Base-by-base conservation (phyloP, 1,139 yeast species). In the Taphrina communis region DNA sequence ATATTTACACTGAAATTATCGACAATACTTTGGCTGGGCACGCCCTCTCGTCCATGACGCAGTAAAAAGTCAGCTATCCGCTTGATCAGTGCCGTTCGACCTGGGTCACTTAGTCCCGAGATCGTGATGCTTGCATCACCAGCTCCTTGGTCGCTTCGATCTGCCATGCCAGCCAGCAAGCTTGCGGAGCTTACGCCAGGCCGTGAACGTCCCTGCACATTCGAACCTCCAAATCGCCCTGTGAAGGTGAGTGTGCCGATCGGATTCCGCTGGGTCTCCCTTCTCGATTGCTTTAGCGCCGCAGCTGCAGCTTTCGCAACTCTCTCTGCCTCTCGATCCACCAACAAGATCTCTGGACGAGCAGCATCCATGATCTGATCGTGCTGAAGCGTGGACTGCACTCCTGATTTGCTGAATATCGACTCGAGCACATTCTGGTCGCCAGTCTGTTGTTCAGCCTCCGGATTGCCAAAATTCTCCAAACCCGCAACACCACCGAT, bases 221-320 rank as follows among this genome's bases (percentile, higher is more conserved):
- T 60, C 38, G 55, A n/a, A n/a, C 70, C 68, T 19, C 99, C 99
- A 80, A 88, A 91, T 73, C 85, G 85, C 0, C 99, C 99, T 0
- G 99, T 94, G 96, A 97, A 94, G 0, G 99, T 94, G 0, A 97
- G 98, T 0, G 89, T 87, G 3, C 97, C 97, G 39, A 92, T 82
- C 44, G 84, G 85, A 35, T 86, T 86, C 71, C 82, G 83, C 66
- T 90, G 82, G 0, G 97, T 85, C 39, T 81, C 79, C 69, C 81
- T 84, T 63, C 97, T 79, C 0, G 97, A 90, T 70, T 84, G 84
- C 70, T 86, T 82, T 70, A 94, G 79, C 0, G 93, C 92, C 25
- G 83, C 82, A 0, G 93, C 87, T 0, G 98, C 97, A 44, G 86
- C 87, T 50, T 82, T 82, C 0, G 98, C 98, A 35, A 90, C 84